Conservation (phyloP, 306 rosid genomes). For the Geum urbanum region DNA sequence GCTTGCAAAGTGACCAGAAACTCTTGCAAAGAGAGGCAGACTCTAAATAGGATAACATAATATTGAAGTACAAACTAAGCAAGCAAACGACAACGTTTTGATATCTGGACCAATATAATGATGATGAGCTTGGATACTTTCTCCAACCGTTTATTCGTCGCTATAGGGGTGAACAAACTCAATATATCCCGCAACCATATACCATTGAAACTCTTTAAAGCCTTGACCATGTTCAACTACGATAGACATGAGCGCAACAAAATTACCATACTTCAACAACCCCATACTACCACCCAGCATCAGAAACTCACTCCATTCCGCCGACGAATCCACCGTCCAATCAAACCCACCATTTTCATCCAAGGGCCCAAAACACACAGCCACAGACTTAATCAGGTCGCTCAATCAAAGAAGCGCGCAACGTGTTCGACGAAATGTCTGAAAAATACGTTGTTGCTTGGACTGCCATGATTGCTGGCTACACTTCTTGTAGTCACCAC, state of each 20-base stretch:
- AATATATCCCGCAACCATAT: background rate
- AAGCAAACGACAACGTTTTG: too few relatives aligned
- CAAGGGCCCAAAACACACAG: constrained; percentile 30
- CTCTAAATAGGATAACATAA: too few relatives aligned
- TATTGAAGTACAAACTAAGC: too few relatives aligned
- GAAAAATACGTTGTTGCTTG: constrained; percentile 56
- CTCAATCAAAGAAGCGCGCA: constrained; percentile 42
- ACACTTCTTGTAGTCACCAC: constrained; percentile 44
- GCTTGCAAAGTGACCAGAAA: too few relatives aligned
- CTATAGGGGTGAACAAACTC: background rate
- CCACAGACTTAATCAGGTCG: constrained; percentile 56
- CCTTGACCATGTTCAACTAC: constrained; percentile 10
- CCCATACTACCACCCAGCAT: constrained; percentile 33
- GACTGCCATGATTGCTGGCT: constrained; percentile 72
- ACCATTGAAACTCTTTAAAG: background rate
- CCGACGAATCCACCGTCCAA: constrained; percentile 19
- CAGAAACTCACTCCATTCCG: constrained; percentile 37
- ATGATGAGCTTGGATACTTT: too few relatives aligned
- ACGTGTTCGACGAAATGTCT: constrained; percentile 66
- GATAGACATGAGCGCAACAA: constrained; percentile 25
- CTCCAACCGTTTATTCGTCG: too few relatives aligned
- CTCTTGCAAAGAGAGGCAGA: too few relatives aligned
- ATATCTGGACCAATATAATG: too few relatives aligned
- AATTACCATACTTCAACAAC: constrained; percentile 21
- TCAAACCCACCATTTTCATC: constrained; percentile 32